Evolutionary conservation across 140 eudicot species (phyloP).

Genomic region (Cichorium intybus): DNA sequence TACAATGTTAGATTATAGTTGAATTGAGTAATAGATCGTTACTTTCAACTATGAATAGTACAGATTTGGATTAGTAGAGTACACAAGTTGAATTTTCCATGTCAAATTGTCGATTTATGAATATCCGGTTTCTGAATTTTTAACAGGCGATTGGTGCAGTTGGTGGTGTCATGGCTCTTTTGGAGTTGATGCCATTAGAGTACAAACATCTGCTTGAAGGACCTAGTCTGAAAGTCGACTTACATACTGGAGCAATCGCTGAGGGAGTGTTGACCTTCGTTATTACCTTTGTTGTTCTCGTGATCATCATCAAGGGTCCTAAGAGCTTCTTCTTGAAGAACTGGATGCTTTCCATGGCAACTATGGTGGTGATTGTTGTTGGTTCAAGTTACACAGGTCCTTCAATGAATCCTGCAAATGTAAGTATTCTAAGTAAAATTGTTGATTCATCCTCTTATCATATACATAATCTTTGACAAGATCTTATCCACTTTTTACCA

Average conservation of each 20-base stretch:
- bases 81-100: no score
- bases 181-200: conserved; percentile 53
- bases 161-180: conserved; percentile 49
- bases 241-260: conserved; percentile 64
- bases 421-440: conserved; percentile 35
- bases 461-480: not conserved
- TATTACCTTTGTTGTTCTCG: conserved; percentile 44
- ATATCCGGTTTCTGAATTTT: not conserved
- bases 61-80: not conserved
- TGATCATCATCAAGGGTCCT: conserved; percentile 53
- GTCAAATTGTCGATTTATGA: not conserved
- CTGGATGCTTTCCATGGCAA: conserved; percentile 57
- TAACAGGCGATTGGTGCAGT: conserved; percentile 67
- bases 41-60: not conserved
- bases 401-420: conserved; percentile 82
- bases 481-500: no score
- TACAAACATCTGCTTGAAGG: conserved; percentile 62
- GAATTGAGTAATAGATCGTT: conserved; percentile 3
- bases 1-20: not conserved
- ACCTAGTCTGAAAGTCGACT: conserved; percentile 52
- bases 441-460: not conserved
- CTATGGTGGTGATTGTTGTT: conserved; percentile 41
- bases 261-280: conserved; percentile 49
- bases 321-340: conserved; percentile 47
- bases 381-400: conserved; percentile 79